A percentile compares a stretch with the other conserved stretches of the same genome.
These are phyloP conservation scores for Botryotinia narcissicola DNA, from an alignment of 2,329 filamentous ascomycete species.

Conservation along the genomic window DNA sequence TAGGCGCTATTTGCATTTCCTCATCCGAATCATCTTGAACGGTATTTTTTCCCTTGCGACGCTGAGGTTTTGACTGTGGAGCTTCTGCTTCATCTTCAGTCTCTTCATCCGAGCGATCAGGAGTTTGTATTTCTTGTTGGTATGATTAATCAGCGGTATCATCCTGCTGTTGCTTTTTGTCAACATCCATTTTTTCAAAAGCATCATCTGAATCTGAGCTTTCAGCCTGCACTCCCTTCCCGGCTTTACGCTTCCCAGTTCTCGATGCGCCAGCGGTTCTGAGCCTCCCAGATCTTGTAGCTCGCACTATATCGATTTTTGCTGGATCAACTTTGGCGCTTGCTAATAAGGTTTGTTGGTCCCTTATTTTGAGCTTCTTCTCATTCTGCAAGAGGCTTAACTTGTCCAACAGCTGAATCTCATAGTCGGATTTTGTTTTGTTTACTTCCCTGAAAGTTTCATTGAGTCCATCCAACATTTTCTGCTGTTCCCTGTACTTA, in stretches of 20 bases:
- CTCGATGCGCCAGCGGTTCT: conserved; percentile 41
- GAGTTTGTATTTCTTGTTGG: conserved; percentile 23
- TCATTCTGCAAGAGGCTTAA: conserved; percentile 70
- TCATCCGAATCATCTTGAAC: conserved; percentile 4
- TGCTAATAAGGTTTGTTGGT: conserved; percentile 63
- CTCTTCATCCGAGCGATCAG: conserved; percentile 17
- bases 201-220: conserved; percentile 45
- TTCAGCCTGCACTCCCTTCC: conserved; percentile 32
- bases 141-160: conserved; percentile 18
- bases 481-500: conserved; percentile 50
- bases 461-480: conserved; percentile 56
- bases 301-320: conserved; percentile 26
- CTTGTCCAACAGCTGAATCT: conserved; percentile 64
- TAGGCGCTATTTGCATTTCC: conserved; percentile 2
- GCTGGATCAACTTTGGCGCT: conserved; percentile 32
- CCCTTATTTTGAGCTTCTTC: conserved; percentile 76
- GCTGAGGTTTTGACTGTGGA: neutral
- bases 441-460: conserved; percentile 65
- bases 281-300: conserved; percentile 15
- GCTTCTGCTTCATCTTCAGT: conserved; percentile 12
- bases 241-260: conserved; percentile 51
- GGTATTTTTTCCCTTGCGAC: neutral
- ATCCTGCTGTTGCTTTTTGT: conserved; percentile 34
- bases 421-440: conserved; percentile 63
- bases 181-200: conserved; percentile 52